These are phyloP conservation scores for Vitis rotundifolia DNA, from an alignment of 164 flowering plant genomes.

Conservation along the genomic window DNA sequence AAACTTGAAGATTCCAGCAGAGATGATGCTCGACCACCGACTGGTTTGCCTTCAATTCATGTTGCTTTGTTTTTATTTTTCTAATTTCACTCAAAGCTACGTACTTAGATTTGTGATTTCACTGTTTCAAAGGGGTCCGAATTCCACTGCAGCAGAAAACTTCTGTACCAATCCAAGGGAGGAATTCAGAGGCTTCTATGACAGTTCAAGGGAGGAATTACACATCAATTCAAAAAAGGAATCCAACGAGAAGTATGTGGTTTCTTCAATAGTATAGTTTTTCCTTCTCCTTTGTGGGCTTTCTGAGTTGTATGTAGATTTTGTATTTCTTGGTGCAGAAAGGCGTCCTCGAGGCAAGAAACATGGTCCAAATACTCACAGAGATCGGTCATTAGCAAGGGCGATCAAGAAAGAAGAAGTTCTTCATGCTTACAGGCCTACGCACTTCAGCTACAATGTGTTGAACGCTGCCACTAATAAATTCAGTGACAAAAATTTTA, in stretches of 20 bases:
- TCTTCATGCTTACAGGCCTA: conserved; percentile 3
- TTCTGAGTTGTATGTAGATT: background rate
- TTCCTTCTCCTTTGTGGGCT: background rate
- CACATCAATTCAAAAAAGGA: no score
- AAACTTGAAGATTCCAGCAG: background rate
- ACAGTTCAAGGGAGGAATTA: no score
- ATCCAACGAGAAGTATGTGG: background rate
- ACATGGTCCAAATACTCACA: background rate
- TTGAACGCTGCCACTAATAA: conserved; percentile 28
- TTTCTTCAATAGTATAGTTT: background rate
- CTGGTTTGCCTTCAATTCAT: background rate
- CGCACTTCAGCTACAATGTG: conserved; percentile 5
- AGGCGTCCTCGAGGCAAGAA: background rate
- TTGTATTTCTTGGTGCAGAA: background rate
- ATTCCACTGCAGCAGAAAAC: background rate
- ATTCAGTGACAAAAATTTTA: conserved; percentile 20
- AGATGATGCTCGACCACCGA: background rate
- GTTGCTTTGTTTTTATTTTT: background rate
- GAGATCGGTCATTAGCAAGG: background rate
- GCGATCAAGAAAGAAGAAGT: conserved; percentile 1
- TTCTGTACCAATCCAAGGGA: no score
- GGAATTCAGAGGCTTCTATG: no score
- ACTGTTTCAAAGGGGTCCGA: background rate
- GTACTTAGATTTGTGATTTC: background rate
- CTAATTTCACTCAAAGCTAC: background rate